Base-by-base conservation (phyloP, 2,329 filamentous ascomycete genomes). In the Fusarium sp. region DNA sequence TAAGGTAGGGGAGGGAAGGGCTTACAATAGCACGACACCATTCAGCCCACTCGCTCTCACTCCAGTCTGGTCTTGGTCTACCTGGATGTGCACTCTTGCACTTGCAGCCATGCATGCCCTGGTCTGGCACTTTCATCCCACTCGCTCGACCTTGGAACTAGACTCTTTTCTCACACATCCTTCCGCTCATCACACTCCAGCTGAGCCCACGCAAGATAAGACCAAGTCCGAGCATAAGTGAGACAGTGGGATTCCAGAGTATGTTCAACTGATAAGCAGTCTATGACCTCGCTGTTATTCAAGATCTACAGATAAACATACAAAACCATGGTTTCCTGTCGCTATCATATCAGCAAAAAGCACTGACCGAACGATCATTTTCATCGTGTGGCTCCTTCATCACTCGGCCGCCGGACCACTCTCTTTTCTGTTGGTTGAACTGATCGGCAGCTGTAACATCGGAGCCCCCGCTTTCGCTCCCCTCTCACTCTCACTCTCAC, bases 401-500 rank as follows among this genome's bases (percentile, higher is more conserved):
- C 32, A 18, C 32, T 55, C 43, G 43, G 63, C 62, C 63, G 63
- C 47, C 62, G 62, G 63, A 41, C 53, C 28, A 50, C 53, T 55
- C 40, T 45, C 42, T 56, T 37, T 50, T 23, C 32, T 48, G 63
- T 48, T 71, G 55, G 60, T 40, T 66, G 47, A 25, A 58, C 32
- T 59, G 57, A 61, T 69, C 63, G 63, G 63, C 63, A 67, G 41
- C 55, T 69, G 68, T 55, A 59, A 72, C 60, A 66, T 69, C 65
- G 65, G 68, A 64, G 65, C 61, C 61, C 59, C 69, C 65, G 60
- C 69, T 69, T 63, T 63, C 54, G 43, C 43, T 61, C 49, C 46
- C 62, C 40, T 42, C 60, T 50, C 18, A 37, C 50, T 53, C 65
- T 23, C 48, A 41, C 55, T 68, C 65, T 23, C 48, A 41, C 55